A percentile compares a stretch with the other conserved stretches of the same genome.
Conservation (phyloP, 2,329 filamentous ascomycete genomes). For the Phoma sp. region DNA sequence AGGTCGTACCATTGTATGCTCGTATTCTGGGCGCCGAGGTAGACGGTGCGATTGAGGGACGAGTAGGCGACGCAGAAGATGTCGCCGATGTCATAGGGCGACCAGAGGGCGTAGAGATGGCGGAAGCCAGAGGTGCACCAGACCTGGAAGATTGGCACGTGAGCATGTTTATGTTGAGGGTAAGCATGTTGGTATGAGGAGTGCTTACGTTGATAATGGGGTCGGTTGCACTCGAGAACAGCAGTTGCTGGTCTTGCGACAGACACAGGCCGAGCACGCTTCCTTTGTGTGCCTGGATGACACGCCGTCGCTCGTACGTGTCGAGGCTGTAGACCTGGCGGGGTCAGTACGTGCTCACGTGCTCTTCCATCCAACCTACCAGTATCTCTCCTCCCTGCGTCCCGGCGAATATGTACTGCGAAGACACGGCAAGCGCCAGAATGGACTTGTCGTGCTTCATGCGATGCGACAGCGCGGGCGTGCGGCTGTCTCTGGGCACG, state of each 20-base stretch:
- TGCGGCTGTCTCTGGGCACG: constrained; percentile 9
- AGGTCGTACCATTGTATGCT: constrained; percentile 92
- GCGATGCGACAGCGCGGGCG: constrained; percentile 74
- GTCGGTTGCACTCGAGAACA: constrained; percentile 94
- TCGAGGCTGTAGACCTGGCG: constrained; percentile 76
- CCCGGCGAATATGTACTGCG: constrained; percentile 85
- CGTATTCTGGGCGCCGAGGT: constrained; percentile 92
- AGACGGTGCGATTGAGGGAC: constrained; percentile 77
- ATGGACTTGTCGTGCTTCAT: constrained; percentile 81
- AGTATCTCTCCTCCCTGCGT: constrained; percentile 94
- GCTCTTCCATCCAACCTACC: constrained; percentile 41
- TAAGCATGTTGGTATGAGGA: not conserved
- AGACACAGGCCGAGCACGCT: constrained; percentile 87
- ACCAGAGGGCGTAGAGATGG: constrained; percentile 88
- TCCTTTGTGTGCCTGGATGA: constrained; percentile 87
- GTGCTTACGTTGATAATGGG: constrained; percentile 79
- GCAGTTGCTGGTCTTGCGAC: constrained; percentile 73
- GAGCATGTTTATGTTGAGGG: too few relatives aligned
- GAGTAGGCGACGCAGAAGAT: constrained; percentile 96
- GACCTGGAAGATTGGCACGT: constrained; percentile 54
- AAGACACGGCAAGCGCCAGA: constrained; percentile 81
- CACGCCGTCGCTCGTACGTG: constrained; percentile 80
- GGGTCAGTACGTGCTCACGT: constrained; percentile 47
- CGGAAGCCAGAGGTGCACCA: constrained; percentile 82
- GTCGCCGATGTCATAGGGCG: constrained; percentile 91